Conservation (phyloP, 495 filamentous ascomycete species). For the Tuber magnatum region DNA sequence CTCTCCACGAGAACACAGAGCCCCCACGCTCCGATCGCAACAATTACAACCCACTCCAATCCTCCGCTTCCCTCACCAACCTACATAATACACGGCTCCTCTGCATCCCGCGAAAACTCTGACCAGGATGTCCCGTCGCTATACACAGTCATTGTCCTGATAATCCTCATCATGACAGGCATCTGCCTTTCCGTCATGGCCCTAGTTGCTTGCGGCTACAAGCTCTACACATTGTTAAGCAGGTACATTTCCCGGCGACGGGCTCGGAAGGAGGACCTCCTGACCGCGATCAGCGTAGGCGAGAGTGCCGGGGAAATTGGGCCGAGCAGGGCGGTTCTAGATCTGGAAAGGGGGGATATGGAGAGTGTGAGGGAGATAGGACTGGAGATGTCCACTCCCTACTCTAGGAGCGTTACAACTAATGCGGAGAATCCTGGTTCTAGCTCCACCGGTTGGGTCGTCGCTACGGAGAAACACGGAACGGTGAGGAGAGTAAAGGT, state of each 20-base stretch:
- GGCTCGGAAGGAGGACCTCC: background rate
- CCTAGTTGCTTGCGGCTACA: background rate
- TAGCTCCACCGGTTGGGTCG: background rate
- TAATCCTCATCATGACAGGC: background rate
- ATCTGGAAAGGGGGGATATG: background rate
- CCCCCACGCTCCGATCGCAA: background rate
- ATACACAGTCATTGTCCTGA: background rate
- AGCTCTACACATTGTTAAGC: background rate
- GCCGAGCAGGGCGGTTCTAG: background rate
- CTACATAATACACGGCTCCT: background rate
- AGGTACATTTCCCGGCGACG: background rate
- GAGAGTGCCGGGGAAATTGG: background rate
- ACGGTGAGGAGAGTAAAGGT: background rate
- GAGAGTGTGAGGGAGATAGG: background rate
- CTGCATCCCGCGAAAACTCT: background rate
- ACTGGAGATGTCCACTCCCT: background rate
- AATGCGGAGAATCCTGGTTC: background rate
- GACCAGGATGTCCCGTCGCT: background rate
- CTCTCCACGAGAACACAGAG: background rate
- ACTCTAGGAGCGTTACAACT: background rate
- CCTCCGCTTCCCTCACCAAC: background rate
- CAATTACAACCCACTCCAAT: background rate
- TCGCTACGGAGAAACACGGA: background rate
- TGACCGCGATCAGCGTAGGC: background rate
- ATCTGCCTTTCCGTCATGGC: background rate